Conservation (phyloP, 768 basidiomycete genomes). For the Kwoniella mangroviensis region DNA sequence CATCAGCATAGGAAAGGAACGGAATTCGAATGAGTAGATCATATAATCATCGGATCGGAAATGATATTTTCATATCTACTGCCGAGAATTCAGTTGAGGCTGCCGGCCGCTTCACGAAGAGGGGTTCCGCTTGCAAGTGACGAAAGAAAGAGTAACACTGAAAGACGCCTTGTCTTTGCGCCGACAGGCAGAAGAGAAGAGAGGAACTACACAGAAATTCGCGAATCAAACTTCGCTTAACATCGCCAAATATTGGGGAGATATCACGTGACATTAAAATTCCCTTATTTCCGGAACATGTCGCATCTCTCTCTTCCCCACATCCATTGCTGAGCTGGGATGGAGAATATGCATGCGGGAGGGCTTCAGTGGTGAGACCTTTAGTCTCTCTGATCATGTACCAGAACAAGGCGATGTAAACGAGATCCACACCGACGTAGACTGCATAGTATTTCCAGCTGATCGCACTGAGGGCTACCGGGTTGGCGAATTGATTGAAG, state of each 20-base stretch:
- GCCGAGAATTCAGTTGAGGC: no score
- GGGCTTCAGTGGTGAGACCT: conserved; percentile 19
- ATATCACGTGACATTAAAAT: not conserved
- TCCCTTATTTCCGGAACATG: not conserved
- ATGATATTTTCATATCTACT: no score
- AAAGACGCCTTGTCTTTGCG: no score
- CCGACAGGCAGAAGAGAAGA: no score
- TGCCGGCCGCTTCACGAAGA: no score
- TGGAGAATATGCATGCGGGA: no score
- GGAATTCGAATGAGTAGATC: not conserved
- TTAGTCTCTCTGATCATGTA: conserved; percentile 24
- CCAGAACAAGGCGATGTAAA: conserved; percentile 19
- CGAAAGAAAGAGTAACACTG: no score
- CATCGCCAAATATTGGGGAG: not conserved
- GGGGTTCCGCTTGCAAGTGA: no score
- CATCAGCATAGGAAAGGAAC: not conserved
- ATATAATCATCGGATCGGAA: no score
- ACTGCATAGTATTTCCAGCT: conserved; percentile 43
- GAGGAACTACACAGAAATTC: no score
- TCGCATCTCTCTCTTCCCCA: not conserved
- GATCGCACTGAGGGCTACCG: conserved; percentile 33
- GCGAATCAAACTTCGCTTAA: not conserved
- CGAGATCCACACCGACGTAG: conserved; percentile 19
- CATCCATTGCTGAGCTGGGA: no score
- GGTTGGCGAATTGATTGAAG: conserved; percentile 49